Conservation (phyloP, 2,329 filamentous ascomycete genomes). For the Exutisphaerella laricina region DNA sequence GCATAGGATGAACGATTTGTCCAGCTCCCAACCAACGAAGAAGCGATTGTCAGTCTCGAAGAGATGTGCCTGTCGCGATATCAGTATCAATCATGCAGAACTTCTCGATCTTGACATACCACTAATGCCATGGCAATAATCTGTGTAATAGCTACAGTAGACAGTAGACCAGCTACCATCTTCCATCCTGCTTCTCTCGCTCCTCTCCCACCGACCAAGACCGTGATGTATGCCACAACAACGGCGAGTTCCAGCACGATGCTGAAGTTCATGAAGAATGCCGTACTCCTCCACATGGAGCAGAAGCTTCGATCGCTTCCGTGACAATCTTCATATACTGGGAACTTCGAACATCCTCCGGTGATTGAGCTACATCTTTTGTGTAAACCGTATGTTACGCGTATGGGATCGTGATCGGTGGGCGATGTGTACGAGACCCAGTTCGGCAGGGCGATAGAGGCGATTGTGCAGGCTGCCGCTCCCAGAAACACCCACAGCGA, state of each 20-base stretch:
- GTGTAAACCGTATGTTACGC: conserved; percentile 72
- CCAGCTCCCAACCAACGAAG: conserved; percentile 73
- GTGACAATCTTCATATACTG: conserved; percentile 60
- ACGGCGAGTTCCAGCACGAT: conserved; percentile 76
- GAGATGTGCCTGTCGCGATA: conserved; percentile 37
- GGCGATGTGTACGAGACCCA: conserved; percentile 56
- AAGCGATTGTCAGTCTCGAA: conserved; percentile 81
- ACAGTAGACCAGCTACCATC: conserved; percentile 61
- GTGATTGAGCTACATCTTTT: conserved; percentile 68
- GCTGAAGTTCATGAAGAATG: conserved; percentile 80
- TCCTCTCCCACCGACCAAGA: conserved; percentile 71
- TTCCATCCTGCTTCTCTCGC: conserved; percentile 80
- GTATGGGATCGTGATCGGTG: conserved; percentile 43
- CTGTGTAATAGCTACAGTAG: conserved; percentile 62
- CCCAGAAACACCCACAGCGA: conserved; percentile 44
- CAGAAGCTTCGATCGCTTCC: conserved; percentile 71
- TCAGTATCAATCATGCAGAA: background rate
- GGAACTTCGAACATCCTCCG: conserved; percentile 60
- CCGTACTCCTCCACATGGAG: conserved; percentile 82
- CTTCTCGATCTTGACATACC: conserved; percentile 48
- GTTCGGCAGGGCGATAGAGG: conserved; percentile 61
- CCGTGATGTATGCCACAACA: conserved; percentile 71
- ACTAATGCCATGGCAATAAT: conserved; percentile 75
- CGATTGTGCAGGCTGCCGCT: conserved; percentile 65
- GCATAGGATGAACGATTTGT: conserved; percentile 68